Base-by-base conservation (phyloP, 1,284 basidiomycete species). In the Termitomyces sp. region DNA sequence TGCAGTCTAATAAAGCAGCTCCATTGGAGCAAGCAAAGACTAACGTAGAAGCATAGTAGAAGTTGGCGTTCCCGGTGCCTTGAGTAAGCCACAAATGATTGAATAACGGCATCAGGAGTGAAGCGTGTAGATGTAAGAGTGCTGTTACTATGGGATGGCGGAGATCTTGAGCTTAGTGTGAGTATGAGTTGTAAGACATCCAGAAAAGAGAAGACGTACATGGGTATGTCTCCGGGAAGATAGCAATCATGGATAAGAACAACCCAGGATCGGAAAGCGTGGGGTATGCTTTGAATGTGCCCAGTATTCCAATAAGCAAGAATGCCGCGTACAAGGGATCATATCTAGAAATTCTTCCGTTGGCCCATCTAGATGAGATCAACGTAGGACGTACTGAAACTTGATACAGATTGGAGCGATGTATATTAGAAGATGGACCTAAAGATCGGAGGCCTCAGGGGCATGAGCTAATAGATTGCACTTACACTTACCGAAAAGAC, bases 51-150 rank as follows among this genome's bases (percentile, higher is more conserved):
- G 96, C 96, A 66, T 98, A 99, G 75, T 93, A 98, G 73, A 99
- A 99, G 69, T 99, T 99, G 43, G 96, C 94, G 66, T 99, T 99
- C 1, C 94, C 96, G 5, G 94, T 92, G 0, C 94, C 95, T 49
- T 94, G 89, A 7, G 79, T 77, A 4, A 98, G 80, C 96, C 97
- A 99, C 3, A 98, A 76, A 58, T 93, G 83, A 65, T 97, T 86
- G 70, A 99, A 95, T 15, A 97, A 78, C 0, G 94, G 95, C 54
- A 98, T 81, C 9, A 99, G 84, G 21, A 94, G 79, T 0, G 86
- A 78, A 0, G 95, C 85, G 66, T 98, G 94, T 1, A 92, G 74
- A 61, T 95, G 90, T 1, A 95, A 79, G 38, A 95, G 80, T 5
- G 84, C 73, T 1, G 94, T 92, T 38, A 97, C 86, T 54, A 98